Evolutionary conservation across 2,329 filamentous ascomycete species (phyloP), one percentile per base, ranked within the genome.

Genomic region (Dactylellina cionopaga): DNA sequence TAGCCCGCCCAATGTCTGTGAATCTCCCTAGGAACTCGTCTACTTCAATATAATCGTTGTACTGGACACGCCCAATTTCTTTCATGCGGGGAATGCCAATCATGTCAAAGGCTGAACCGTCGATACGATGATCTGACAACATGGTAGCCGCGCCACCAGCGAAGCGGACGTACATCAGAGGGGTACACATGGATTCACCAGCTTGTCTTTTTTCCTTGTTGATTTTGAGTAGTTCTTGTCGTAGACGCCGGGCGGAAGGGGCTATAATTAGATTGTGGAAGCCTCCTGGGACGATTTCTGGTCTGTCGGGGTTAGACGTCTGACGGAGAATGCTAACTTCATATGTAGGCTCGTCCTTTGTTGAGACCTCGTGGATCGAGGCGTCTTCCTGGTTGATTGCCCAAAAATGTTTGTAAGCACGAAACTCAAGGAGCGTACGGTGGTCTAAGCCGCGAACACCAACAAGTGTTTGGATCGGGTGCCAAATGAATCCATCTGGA

Each of bases 351-450:
- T 44, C 19, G 33, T 59, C 68, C 25, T 60, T 52, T 5, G 68
- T 72, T n/a, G 35, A 27, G 7, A 49, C 35, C 19, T 72, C 51
- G 22, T 49, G 41, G 29, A 46, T 59, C 9, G n/a, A 10, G 1
- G 44, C 37, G 11, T 71, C 58, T 11, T 72, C 52, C 13, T 65
- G 39, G 24, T 72, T 43, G n/a, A 72, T 65, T 17, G 68, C 37
- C 68, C 68, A 72, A 46, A 72, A 72, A 15, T 59, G 68, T 27
- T 72, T 72, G 39, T 65, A 72, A 11, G 68, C 68, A 41, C 68
- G 43, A 13, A 72, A 72, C 31, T 72, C 68, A 15, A 54, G 13
- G 9, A 72, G 39, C 11, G 68, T 72, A 13, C 68, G 68, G 33
- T 72, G 68, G 24, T 72, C 68, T 1, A 72, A 37, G 9, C 59